These are phyloP conservation scores for Hagleromyces aurorensis DNA, from an alignment of 805 yeast species.

Conservation along the genomic window DNA sequence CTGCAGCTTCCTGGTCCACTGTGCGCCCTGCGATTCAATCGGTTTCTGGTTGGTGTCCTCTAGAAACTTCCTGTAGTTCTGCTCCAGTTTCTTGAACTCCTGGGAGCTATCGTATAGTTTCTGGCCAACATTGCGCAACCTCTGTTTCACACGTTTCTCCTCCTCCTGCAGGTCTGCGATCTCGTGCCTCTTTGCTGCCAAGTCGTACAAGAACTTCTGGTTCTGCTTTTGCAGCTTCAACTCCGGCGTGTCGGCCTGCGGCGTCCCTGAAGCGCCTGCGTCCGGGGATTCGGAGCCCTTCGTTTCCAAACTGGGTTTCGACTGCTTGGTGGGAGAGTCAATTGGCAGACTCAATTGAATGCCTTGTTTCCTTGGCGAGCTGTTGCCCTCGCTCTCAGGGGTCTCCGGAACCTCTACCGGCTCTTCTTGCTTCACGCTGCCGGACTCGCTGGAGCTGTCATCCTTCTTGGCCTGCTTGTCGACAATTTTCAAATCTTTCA, in stretches of 20 bases:
- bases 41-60: no score
- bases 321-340: slow-evolving; percentile 7
- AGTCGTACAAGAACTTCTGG: slow-evolving; percentile 27
- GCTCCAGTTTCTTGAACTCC: slow-evolving; percentile 1
- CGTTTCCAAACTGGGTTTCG: slow-evolving; percentile 1
- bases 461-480: no score
- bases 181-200: slow-evolving; percentile 48
- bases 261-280: no score
- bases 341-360: slow-evolving; percentile 11
- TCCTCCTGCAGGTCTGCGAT: slow-evolving; percentile 42
- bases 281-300: slow-evolving; percentile 1
- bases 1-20: slow-evolving; percentile 13
- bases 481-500: no score
- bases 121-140: slow-evolving; percentile 33
- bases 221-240: slow-evolving; percentile 4
- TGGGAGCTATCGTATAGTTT: slow-evolving; percentile 4
- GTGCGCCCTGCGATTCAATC: no score
- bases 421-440: no score
- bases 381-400: slow-evolving; percentile 3
- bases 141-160: slow-evolving; percentile 26
- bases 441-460: no score
- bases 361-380: slow-evolving; percentile 13
- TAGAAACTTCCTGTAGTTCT: slow-evolving; percentile 3
- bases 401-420: no score
- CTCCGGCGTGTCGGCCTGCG: no score